Evolutionary conservation across 805 yeast genomes (phyloP), one percentile per base, ranked within the genome.

Genomic region (Metschnikowia chrysomelidarum): DNA sequence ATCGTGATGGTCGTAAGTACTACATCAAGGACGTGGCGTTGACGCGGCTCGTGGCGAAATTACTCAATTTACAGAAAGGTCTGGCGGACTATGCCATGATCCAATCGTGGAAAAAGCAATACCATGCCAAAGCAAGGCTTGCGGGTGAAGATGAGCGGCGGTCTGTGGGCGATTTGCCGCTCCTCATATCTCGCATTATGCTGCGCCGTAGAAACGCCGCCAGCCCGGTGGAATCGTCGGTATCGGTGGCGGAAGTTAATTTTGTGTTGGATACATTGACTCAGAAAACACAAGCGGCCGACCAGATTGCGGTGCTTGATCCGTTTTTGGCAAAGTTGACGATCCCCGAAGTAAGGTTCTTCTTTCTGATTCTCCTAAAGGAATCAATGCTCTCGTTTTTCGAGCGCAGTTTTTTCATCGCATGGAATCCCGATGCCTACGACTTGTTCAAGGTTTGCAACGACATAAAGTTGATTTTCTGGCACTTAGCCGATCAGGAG

Each of bases 401-500:
- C 40, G 91, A 85, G 46, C 67, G 71, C 19, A 59, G 69, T 9
- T 69, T 87, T 37, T 60, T 87, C 31, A 49, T 58, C 4, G 47
- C 61, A 19, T 88, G 89, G 86, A 94, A 87, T 56, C 87, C 88
- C 0, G 89, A 87, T 55, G 91, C 94, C 0, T 62, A 69, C 7
- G 71, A 69, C 3, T 71, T 85, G 18, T 76, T 70, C 42, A 76
- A 79, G 40, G 78, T 84, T 5, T 83, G 87, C 3, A 76, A 78
- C 35, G 77, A 78, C 49, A 56, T 88, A 30, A 69, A 76, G 42
- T 60, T 71, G 7, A 80, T 85, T 1, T 78, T 87, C 42, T 46
- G 60, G 40, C 64, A 70, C 53, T 60, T 87, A 6, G 54, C 63
- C 35, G 81, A 82, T 47, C 78, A 79, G 0, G 41, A 47, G 1